These are phyloP conservation scores for Colletotrichum caudatum DNA, from an alignment of 2,329 filamentous ascomycete genomes.

Conservation along the genomic window DNA sequence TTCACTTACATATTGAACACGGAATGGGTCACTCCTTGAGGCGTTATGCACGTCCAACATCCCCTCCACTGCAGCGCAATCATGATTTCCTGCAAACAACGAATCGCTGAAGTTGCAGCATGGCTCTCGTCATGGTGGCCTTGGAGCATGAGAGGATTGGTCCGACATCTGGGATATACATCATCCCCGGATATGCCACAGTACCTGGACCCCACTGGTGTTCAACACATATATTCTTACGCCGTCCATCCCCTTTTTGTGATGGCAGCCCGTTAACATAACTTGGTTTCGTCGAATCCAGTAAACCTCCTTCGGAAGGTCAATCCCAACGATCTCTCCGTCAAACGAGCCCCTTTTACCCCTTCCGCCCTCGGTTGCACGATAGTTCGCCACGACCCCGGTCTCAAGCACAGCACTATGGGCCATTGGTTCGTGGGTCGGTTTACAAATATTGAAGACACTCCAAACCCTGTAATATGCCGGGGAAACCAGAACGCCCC, in stretches of 20 bases:
- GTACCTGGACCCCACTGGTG: too few relatives aligned
- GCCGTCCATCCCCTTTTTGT: too few relatives aligned
- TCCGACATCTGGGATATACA: neutral
- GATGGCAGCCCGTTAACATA: too few relatives aligned
- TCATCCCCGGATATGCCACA: neutral
- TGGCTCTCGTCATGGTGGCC: neutral
- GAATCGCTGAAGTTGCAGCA: neutral
- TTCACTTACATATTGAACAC: neutral
- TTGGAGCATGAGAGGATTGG: neutral
- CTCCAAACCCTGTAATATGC: neutral
- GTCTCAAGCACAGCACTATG: neutral
- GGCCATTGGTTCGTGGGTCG: neutral
- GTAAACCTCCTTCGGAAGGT: too few relatives aligned
- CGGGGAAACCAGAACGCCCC: constrained; percentile 5
- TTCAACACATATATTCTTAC: too few relatives aligned
- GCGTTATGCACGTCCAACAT: neutral
- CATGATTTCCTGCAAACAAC: neutral
- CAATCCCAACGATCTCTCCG: too few relatives aligned
- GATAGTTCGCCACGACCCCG: constrained; percentile 12
- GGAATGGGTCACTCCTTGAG: neutral
- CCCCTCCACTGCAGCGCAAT: neutral
- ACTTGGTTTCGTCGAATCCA: too few relatives aligned
- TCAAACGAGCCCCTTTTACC: neutral
- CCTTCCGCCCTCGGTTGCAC: neutral
- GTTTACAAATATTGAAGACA: constrained; percentile 4